Percentiles rank a stretch among this genome's conserved stretches.
These are phyloP conservation scores for Vaccinium darrowii DNA, from an alignment of 148 eudicot species.

Conservation along the genomic window DNA sequence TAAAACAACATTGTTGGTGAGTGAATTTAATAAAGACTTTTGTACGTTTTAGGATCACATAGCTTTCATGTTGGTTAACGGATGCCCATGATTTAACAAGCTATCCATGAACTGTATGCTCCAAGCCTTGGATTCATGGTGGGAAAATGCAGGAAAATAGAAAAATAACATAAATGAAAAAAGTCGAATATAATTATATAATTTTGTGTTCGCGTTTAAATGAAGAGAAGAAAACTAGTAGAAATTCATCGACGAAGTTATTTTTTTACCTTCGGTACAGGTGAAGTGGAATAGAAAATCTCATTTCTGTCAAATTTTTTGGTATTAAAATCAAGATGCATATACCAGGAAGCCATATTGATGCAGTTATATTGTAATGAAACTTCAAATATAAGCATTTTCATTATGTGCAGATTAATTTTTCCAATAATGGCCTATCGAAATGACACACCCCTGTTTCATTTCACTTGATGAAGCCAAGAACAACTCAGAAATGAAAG, in stretches of 20 bases:
- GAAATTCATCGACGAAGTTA: neutral
- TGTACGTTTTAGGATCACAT: neutral
- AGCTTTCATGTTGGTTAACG: neutral
- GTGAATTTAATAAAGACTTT: neutral
- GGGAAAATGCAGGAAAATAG: neutral
- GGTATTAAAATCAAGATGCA: neutral
- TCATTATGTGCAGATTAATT: neutral
- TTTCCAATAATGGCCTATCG: slow-evolving; percentile 25
- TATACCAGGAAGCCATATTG: neutral
- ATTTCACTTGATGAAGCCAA: slow-evolving; percentile 17
- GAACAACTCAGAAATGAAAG: slow-evolving; percentile 19
- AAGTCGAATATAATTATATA: neutral
- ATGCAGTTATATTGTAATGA: neutral
- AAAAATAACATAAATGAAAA: neutral
- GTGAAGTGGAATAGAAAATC: neutral
- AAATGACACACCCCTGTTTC: slow-evolving; percentile 9
- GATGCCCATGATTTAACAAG: neutral
- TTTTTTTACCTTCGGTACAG: neutral
- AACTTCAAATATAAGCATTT: slow-evolving; percentile 26
- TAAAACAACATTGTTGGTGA: neutral
- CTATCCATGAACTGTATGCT: neutral
- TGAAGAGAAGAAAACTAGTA: neutral
- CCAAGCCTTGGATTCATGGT: neutral
- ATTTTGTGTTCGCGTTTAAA: neutral
- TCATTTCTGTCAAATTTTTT: neutral